Evolutionary conservation across 1,284 basidiomycete species (phyloP), one percentile per base, ranked within the genome.

Genomic region (Cryptococcus sp.): DNA sequence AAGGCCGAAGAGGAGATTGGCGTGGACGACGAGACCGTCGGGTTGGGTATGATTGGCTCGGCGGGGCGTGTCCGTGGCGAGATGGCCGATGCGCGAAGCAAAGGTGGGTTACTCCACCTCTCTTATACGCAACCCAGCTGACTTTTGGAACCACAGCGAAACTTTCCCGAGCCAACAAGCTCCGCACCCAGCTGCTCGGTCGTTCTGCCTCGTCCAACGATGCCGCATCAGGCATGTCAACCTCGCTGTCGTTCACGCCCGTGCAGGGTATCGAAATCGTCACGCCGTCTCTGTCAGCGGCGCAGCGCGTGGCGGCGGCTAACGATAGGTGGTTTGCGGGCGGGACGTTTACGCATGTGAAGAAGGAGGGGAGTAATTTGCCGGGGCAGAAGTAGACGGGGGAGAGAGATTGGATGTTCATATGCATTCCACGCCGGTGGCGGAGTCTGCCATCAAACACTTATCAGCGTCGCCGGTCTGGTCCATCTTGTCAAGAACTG

Each of bases 181-280:
- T 94, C 53, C 86, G 95, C 24, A 92, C 90, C 0, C 88, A 89
- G 52, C 82, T 88, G 28, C 82, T 94, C 57, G 86, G 88, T 47
- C 82, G 88, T 52, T 84, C 86, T 16, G 85, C 87, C 2, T 84
- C 87, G 46, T 68, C 76, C 12, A 73, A 73, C 45, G 81, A 76
- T 75, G 67, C 75, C 2, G 69, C 72, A 16, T 88, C 88, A 0
- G 95, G 95, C 45, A 93, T 89, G 3, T 87, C 91, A 2, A 96
- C 93, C 0, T 93, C 90, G 23, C 79, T 98, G 57, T 88, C 88
- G 9, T 95, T 98, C 59, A 98, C 95, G 5, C 95, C 95, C 9
- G 89, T 94, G 6, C 95, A 98, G 85, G 95, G 91, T 85, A 88
- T 95, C 75, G 91, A 95, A 76, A 82, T 95, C 59, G 91, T 89